Evolutionary conservation across 2,329 filamentous ascomycete species (phyloP), one percentile per base, ranked within the genome.

Genomic region (Fusarium pilosicola): DNA sequence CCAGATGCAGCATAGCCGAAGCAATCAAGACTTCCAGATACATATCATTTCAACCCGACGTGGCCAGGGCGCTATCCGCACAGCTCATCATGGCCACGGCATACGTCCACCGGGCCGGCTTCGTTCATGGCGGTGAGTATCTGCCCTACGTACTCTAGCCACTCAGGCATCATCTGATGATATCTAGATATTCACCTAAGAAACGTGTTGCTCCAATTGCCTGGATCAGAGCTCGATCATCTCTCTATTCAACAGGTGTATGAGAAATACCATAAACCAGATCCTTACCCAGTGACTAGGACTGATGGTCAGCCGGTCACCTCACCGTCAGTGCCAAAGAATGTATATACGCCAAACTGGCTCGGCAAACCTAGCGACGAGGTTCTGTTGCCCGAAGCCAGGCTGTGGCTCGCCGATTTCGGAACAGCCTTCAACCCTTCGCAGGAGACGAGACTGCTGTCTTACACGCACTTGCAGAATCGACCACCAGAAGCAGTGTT

Each of bases 11-110:
- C 24, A 0, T 54, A 0, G 18, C 32, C 49, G n/a, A 38, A 13
- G 3, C 49, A 0, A 28, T 38, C 49, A 36, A 54, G 0, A 22
- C 49, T 0, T 54, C 32, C 0, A 12, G n/a, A 12, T 12, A 22
- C 18, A 54, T 0, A 0, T 26, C 49, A 0, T 38, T 54, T 0
- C 49, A 1, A 22, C 18, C 0, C 6, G 24, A 28, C 3, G 32
- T 54, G 1, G 49, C 32, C 18, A 54, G 49, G 7, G 32, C 49
- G 0, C 49, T 54, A 5, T 4, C 18, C 0, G 49, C 32, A 0
- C 49, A 38, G 24, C 49, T 54, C 32, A 10, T 54, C 10, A 17
- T 54, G 24, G 49, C 49, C 7, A 54, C 32, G 24, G n/a, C 32
- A 2, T 54, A 28, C 49, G 24, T 38, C 13, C 49, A 54, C 24